Evolutionary conservation across 441 rosid genomes (phyloP).

Genomic region (Macaranga tanarius): DNA sequence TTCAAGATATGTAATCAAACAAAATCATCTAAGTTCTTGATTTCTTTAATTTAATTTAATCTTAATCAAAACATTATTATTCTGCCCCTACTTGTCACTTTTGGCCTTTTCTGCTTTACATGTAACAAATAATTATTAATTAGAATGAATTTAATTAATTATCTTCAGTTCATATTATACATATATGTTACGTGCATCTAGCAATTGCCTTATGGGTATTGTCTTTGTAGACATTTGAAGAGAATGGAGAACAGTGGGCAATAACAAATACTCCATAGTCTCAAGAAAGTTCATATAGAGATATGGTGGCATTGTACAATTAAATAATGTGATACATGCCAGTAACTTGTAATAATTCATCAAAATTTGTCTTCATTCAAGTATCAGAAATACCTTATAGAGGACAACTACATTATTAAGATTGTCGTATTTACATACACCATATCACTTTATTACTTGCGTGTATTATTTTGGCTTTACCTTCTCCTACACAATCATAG

Average conservation of each 20-base stretch:
- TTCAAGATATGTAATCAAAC: constrained; percentile 23
- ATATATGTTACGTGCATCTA: not conserved
- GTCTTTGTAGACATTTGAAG: not conserved
- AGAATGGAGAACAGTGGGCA: not conserved
- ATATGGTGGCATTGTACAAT: constrained; percentile 10
- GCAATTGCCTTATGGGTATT: not conserved
- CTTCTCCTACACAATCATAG: constrained; percentile 3
- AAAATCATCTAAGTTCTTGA: constrained; percentile 2
- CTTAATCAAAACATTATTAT: not conserved
- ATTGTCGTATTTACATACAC: constrained; percentile 22
- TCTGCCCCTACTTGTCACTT: constrained; percentile 14
- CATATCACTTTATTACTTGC: constrained; percentile 9
- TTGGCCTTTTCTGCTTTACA: constrained; percentile 20
- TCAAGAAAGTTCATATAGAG: not conserved
- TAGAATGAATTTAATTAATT: constrained; percentile 5
- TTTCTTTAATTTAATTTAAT: not conserved
- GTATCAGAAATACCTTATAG: constrained; percentile 12
- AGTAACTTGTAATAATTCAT: constrained; percentile 28
- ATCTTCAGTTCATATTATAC: not conserved
- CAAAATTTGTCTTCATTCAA: constrained; percentile 24
- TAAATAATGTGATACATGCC: constrained; percentile 7
- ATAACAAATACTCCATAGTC: not conserved
- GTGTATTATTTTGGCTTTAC: constrained; percentile 14
- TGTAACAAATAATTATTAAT: not conserved
- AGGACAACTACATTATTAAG: constrained; percentile 31